phyloP scores from a whole-genome alignment of 441 rosid genomes.

The Erysimum pusillum region DNA sequence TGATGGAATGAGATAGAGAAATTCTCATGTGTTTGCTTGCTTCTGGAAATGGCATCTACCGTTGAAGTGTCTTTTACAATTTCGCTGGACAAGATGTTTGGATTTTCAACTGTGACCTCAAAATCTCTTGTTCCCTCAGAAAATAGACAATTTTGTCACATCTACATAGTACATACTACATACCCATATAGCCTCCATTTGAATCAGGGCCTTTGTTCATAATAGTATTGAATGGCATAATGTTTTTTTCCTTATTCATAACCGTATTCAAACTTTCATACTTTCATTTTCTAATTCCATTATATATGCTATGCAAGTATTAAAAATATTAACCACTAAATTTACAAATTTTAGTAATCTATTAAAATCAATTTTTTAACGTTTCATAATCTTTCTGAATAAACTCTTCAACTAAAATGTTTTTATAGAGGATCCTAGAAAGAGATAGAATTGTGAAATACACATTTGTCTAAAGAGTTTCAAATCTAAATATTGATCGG shows the following conservation, averaged over 20 bases:
- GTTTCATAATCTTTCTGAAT: no score
- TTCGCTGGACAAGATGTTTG: conserved; percentile 32
- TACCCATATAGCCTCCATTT: conserved; percentile 13
- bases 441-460: no score
- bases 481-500: no score
- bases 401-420: no score
- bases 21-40: conserved; percentile 32
- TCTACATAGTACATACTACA: background rate
- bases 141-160: conserved; percentile 32
- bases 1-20: conserved; percentile 31
- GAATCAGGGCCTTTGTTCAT: conserved; percentile 11
- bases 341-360: background rate
- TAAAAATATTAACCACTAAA: background rate
- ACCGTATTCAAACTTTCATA: background rate
- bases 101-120: conserved; percentile 35
- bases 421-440: no score
- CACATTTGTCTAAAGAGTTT: no score
- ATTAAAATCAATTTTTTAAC: no score
- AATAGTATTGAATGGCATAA: no score
- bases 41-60: conserved; percentile 43
- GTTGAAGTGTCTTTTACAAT: conserved; percentile 35
- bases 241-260: background rate
- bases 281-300: background rate
- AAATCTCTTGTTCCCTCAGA: conserved; percentile 37
- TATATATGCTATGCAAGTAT: background rate